Evolutionary conservation across 2,329 filamentous ascomycete genomes (phyloP).

Genomic region (Colletotrichum falcatum): DNA sequence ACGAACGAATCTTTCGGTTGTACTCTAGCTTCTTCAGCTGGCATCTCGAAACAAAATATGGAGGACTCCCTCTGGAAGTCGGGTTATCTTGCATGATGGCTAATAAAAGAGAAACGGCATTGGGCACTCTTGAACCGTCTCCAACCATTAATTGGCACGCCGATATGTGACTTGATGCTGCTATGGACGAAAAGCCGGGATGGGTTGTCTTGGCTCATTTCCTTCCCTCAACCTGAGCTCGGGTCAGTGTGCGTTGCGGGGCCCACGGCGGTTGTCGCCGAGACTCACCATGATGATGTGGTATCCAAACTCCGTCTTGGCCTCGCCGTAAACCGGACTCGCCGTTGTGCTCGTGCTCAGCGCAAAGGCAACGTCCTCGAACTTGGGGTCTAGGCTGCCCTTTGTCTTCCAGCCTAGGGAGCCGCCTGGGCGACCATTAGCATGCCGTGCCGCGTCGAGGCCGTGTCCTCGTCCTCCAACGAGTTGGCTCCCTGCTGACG

Average conservation of each 20-base stretch:
- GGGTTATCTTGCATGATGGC: conserved; percentile 50
- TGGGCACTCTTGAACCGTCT: conserved; percentile 39
- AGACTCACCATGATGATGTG: conserved; percentile 80
- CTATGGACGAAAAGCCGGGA: neutral
- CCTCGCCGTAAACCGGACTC: conserved; percentile 75
- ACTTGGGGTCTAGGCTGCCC: conserved; percentile 74
- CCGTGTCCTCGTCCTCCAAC: neutral
- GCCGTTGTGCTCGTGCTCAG: conserved; percentile 74
- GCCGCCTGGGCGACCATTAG: conserved; percentile 64
- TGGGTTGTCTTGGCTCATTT: conserved; percentile 48
- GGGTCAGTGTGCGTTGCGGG: conserved; percentile 18
- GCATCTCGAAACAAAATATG: conserved; percentile 53
- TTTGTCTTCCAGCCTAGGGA: conserved; percentile 79
- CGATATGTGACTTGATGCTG: conserved; percentile 8
- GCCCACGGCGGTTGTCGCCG: neutral
- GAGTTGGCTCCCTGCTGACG: neutral
- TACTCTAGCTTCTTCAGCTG: conserved; percentile 61
- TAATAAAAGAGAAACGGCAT: conserved; percentile 43
- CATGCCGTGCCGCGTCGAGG: neutral
- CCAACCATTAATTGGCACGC: conserved; percentile 12
- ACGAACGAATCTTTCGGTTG: conserved; percentile 52
- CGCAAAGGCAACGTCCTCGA: conserved; percentile 79
- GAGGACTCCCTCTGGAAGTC: conserved; percentile 51
- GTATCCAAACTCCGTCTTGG: conserved; percentile 81
- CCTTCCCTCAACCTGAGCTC: conserved; percentile 54